Evolutionary conservation across 202 grass and related monocot species (phyloP), one percentile per base, ranked within the genome.

Genomic region (Dendrocalamus latiflorus): DNA sequence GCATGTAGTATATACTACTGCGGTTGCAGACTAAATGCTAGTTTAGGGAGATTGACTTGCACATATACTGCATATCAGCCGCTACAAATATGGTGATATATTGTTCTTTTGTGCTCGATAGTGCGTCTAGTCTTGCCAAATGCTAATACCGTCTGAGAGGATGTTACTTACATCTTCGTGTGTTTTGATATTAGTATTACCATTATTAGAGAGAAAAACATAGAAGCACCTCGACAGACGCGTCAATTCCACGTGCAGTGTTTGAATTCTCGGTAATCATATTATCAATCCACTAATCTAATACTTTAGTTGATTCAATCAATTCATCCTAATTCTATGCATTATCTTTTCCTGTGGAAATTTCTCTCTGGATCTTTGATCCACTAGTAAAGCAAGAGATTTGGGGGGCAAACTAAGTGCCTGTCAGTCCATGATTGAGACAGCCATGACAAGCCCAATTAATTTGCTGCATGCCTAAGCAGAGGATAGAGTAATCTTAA

Each of bases 381-480:
- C 64, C 82, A 57, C 53, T 26, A 41, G 47, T 43, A 66, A 75
- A 83, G 48, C 34, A 83, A 75, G 22, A 65, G 48, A 83, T 83
- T 75, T 83, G 5, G 47, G 15, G 60, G 12, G 33, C 17, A 38
- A 81, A 9, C 2, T 4, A 68, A 68, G 37, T 68, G 50, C 25
- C 14, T 74, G 47, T 68, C 56, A 71, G 75, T 61, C 4, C 55
- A 38, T 65, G 82, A 85, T 38, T 12, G 53, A 25, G 82, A 77
- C 14, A 39, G 25, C 2, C 63, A 76, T 66, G 43, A 38, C 6
- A 70, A 30, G 17, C 28, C 15, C 9, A 24, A 51, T 53, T 49
- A 34, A 42, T 44, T 63, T 11, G n/a, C 7, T 47, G 51, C 21
- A 26, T 77, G 21, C 17, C 38, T 69, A 39, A 69, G 12, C 20